phyloP scores from a whole-genome alignment of 2,329 filamentous ascomycete species.

The Fusarium austroafricanum region DNA sequence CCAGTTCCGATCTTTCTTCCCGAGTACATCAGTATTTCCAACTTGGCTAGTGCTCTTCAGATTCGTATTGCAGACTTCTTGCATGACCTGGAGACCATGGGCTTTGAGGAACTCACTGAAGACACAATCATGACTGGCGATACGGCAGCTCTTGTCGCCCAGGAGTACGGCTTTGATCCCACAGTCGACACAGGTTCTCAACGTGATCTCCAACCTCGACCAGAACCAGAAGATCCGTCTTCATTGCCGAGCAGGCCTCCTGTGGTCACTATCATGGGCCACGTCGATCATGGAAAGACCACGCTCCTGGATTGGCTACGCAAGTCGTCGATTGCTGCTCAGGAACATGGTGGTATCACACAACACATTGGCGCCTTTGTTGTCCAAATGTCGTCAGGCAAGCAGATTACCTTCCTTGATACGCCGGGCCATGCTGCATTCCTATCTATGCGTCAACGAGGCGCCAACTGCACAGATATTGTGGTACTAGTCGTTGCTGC shows the following conservation, averaged over 20 bases:
- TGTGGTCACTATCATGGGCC: conserved; percentile 98
- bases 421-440: conserved; percentile 97
- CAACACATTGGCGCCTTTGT: conserved; percentile 99
- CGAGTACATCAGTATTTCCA: conserved; percentile 90
- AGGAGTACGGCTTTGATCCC: conserved; percentile 93
- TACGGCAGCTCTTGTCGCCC: conserved; percentile 87
- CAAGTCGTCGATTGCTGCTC: conserved; percentile 89
- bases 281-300: conserved; percentile 98
- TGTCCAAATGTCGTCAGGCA: conserved; percentile 85
- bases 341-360: conserved; percentile 96
- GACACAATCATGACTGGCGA: conserved; percentile 92
- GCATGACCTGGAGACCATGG: conserved; percentile 80
- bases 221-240: conserved; percentile 75
- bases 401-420: conserved; percentile 94
- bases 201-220: conserved; percentile 78
- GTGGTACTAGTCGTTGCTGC: conserved; percentile 95
- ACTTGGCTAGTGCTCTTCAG: conserved; percentile 80
- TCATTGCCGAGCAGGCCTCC: conserved; percentile 81
- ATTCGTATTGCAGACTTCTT: conserved; percentile 79
- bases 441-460: conserved; percentile 92
- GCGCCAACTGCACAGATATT: conserved; percentile 96
- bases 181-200: conserved; percentile 74
- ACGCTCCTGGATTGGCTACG: conserved; percentile 94
- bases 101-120: conserved; percentile 85
- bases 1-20: conserved; percentile 78